phyloP scores from a whole-genome alignment of 768 basidiomycete genomes.

The Pisolithus marmoratus region DNA sequence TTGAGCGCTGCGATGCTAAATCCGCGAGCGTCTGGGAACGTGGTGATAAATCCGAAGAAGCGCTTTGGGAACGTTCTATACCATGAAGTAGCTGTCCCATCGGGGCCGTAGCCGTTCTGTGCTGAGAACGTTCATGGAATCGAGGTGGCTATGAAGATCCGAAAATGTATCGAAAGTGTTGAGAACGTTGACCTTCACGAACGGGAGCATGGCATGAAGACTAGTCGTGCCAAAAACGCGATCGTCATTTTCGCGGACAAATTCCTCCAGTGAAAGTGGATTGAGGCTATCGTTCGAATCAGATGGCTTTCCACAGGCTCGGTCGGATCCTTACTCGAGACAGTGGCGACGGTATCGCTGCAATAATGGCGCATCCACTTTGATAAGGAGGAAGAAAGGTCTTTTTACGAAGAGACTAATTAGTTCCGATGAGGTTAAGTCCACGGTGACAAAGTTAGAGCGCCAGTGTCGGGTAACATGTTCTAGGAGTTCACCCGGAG shows the following conservation, averaged over 20 bases:
- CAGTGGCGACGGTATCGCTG: slow-evolving; percentile 56
- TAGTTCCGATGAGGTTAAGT: slow-evolving; percentile 48
- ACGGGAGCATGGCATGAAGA: slow-evolving; percentile 30
- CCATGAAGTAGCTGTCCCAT: slow-evolving; percentile 99
- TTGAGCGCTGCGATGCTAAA: slow-evolving; percentile 83
- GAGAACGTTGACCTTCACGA: slow-evolving; percentile 54
- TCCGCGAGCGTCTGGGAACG: slow-evolving; percentile 71
- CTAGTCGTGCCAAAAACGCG: slow-evolving; percentile 50
- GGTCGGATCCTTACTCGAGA: slow-evolving; percentile 35
- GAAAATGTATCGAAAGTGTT: slow-evolving; percentile 56
- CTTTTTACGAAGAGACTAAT: slow-evolving; percentile 73
- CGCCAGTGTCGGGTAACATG: slow-evolving; percentile 82
- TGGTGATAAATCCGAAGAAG: slow-evolving; percentile 5
- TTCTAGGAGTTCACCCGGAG: slow-evolving; percentile 52
- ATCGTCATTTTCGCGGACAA: slow-evolving; percentile 68
- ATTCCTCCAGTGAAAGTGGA: slow-evolving; percentile 54
- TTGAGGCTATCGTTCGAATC: slow-evolving; percentile 13
- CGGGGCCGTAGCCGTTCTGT: slow-evolving; percentile 74
- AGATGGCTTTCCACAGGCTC: slow-evolving; percentile 1
- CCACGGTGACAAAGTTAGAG: slow-evolving; percentile 73
- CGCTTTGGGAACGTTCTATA: slow-evolving; percentile 24
- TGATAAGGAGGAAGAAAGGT: slow-evolving; percentile 86
- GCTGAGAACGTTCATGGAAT: slow-evolving; percentile 62
- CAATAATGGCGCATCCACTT: slow-evolving; percentile 76
- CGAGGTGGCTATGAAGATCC: slow-evolving; percentile 59